Evolutionary conservation across 2,329 filamentous ascomycete genomes (phyloP), one percentile per base, ranked within the genome.

Genomic region (Aspergillus neotritici): DNA sequence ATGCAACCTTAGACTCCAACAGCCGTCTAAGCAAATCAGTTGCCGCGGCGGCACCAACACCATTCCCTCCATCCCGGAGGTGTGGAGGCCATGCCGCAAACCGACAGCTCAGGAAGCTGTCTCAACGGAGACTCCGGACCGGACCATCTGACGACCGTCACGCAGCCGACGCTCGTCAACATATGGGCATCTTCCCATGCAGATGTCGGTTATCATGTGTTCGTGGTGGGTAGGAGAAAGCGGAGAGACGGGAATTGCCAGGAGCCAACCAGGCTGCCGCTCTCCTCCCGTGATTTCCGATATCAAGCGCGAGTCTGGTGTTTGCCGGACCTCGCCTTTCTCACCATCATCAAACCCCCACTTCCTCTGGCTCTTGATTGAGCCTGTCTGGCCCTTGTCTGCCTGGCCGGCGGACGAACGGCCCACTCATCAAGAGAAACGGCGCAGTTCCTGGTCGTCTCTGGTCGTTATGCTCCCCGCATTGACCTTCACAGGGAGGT

Each of bases 91-190:
- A 53, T 55, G 51, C 44, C 49, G 54, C 52, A 55, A 39, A 37
- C 44, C 42, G 41, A 28, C 38, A 44, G 21, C 21, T 25, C 21
- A 25, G 21, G 21, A 25, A 25, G 21, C 21, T 25, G 21, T 25
- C 21, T 25, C 21, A 8, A 25, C 21, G 21, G 21, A 31, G 38
- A 42, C 42, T 37, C 41, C 40, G 48, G 34, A 45, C 36, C 35
- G 46, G 38, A 34, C 21, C 52, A 54, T 51, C 54, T 57, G 54
- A 57, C 46, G 46, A 50, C 50, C 47, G 41, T 48, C 45, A 55
- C 46, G 43, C 49, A 43, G 40, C 16, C 43, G 31, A 40, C 33
- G 37, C 31, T 37, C 44, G 47, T 50, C 45, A 41, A 43, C 12
- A 32, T 37, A 49, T 32, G 38, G 14, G 16, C 46, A 37, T 34